Conservation (phyloP, 805 yeast species). For the Ogataea populi-albae region DNA sequence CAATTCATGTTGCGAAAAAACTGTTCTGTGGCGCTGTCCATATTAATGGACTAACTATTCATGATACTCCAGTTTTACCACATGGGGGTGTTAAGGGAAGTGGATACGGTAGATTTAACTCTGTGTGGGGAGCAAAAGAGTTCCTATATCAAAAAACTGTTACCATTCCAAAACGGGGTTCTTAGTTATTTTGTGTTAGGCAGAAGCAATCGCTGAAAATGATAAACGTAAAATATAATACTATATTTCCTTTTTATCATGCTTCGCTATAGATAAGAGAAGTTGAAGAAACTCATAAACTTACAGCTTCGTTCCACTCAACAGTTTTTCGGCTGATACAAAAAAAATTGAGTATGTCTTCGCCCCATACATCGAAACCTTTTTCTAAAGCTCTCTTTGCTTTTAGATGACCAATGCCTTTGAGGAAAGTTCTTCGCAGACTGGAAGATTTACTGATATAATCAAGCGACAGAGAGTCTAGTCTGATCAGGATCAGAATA, state of each 20-base stretch:
- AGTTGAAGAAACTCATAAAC: too few species aligned
- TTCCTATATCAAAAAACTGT: conserved; percentile 37
- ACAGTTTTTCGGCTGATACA: too few species aligned
- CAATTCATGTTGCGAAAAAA: conserved; percentile 3
- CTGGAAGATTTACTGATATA: not conserved
- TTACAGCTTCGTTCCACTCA: too few species aligned
- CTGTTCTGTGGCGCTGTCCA: conserved; percentile 11
- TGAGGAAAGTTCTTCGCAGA: conserved; percentile 1
- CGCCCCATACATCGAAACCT: conserved; percentile 1
- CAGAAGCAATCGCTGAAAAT: too few species aligned
- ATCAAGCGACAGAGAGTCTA: not conserved
- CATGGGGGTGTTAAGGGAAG: conserved; percentile 46
- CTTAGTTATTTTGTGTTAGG: too few species aligned
- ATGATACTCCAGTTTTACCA: conserved; percentile 29
- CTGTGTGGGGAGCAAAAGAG: conserved; percentile 42
- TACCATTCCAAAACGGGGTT: conserved; percentile 2
- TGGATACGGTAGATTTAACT: conserved; percentile 43
- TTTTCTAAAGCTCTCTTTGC: conserved; percentile 1
- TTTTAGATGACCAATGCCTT: not conserved
- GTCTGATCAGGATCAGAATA: not conserved
- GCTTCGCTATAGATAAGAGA: too few species aligned
- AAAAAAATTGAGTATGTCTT: conserved; percentile 8
- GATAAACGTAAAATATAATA: too few species aligned
- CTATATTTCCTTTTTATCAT: too few species aligned
- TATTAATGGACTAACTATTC: conserved; percentile 20